Base-by-base conservation (phyloP, 345 rosid species). In the Lepidium aucheri region DNA sequence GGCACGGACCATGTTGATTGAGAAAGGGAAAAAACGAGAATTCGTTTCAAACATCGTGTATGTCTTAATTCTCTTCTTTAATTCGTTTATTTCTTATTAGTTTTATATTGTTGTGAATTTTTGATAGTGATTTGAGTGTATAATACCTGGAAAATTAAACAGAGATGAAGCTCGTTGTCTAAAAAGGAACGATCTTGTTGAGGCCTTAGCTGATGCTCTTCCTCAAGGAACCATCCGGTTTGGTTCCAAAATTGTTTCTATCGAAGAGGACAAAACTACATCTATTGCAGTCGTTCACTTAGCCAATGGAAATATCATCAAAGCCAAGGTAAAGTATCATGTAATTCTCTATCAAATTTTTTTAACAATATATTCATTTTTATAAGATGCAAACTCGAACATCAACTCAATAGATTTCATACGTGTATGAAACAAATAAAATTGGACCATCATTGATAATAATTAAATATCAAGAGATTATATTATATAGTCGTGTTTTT, bases 91-190 rank as follows among this genome's bases (percentile, higher is more conserved):
- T 6, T 50, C 30, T 16, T 26, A 32, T 20, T 10, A 39, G 45
- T 67, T 12, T 22, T 41, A 56, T 12, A 10, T 41, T 50, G 7
- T 44, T 20, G 15, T 12, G 22, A 45, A 2, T 3, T 26, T 26
- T 46, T 12, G n/a, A 2, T 28, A 33, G 9, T 38, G 17, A n/a
- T 13, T 33, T 6, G 0, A n/a, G 10, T 46, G n/a, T 34, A 2
- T 28, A 34, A 32, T 61, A 3, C 11, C 52, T 46, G 43, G 8
- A 20, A 44, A 24, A 52, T 60, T 3, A 16, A 62, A 69, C 61
- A 75, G 75, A 42, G 72, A 59, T 2, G 78, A 75, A 42, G 55
- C 66, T 47, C 78, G 74, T 26, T 75, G 78, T 69, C 2, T 75
- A 7, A 43, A 7, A 57, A 63, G 78, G 45, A 75, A 68, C 39